Conservation (phyloP, 23 red algal genomes). For the Gracilaria gracilis region DNA sequence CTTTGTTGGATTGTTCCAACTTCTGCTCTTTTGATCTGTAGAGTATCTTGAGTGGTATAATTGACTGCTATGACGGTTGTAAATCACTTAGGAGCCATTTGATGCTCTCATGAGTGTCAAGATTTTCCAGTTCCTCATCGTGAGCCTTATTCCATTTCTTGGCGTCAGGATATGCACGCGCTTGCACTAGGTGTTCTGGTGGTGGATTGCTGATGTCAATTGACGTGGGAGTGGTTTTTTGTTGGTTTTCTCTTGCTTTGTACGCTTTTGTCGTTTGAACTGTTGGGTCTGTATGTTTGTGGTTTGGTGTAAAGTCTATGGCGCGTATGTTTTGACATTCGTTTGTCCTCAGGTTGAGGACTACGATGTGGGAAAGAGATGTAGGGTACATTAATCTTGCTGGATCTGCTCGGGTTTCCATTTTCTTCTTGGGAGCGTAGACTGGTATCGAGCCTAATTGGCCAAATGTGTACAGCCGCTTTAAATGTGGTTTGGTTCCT, state of each 20-base stretch:
- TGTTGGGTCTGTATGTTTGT: background rate
- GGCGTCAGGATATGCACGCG: background rate
- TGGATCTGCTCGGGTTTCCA: background rate
- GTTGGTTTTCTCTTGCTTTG: background rate
- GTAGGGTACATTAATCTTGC: conserved; percentile 4
- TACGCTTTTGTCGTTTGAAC: background rate
- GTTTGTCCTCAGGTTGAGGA: background rate
- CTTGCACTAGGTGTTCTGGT: background rate
- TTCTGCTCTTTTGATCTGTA: background rate
- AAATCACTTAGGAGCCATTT: background rate
- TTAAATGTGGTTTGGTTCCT: background rate
- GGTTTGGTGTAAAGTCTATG: background rate
- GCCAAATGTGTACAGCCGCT: background rate
- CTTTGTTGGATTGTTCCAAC: background rate
- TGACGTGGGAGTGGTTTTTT: background rate
- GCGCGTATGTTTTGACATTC: background rate
- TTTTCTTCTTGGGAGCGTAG: background rate
- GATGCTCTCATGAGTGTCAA: background rate
- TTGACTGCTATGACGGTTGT: background rate
- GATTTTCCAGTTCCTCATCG: background rate
- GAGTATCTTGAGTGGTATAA: conserved; percentile 9
- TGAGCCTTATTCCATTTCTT: background rate
- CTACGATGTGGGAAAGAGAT: background rate
- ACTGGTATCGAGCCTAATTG: background rate
- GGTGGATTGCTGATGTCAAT: background rate